Conservation (phyloP, 2,329 filamentous ascomycete genomes). For the Chaetomiaceae sp. region DNA sequence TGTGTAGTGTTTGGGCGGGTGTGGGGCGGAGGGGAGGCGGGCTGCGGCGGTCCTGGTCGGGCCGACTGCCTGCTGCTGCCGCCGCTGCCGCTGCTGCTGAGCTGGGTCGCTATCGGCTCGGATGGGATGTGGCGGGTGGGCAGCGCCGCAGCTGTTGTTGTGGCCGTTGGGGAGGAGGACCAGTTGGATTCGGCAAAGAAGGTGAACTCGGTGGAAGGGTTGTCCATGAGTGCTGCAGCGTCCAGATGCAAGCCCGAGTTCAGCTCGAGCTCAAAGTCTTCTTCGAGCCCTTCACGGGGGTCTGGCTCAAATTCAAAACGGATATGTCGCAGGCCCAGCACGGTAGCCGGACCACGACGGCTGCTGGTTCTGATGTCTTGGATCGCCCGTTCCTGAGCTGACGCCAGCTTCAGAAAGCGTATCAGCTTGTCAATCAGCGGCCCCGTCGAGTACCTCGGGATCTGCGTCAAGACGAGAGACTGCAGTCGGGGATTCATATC, state of each 20-base stretch:
- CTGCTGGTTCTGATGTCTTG: slow-evolving; percentile 24
- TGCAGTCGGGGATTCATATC: slow-evolving; percentile 51
- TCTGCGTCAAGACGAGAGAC: slow-evolving; percentile 46
- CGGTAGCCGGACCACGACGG: slow-evolving; percentile 36
- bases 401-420: slow-evolving; percentile 41
- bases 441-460: slow-evolving; percentile 49
- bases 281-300: slow-evolving; percentile 32
- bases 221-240: slow-evolving; percentile 35
- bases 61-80: slow-evolving; percentile 18
- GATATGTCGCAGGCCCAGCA: slow-evolving; percentile 48
- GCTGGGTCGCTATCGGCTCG: not conserved
- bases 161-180: slow-evolving; percentile 14
- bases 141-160: not conserved
- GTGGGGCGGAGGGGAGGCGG: slow-evolving; percentile 5
- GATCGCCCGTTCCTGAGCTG: slow-evolving; percentile 45
- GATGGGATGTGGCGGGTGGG: not conserved
- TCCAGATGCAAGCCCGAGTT: slow-evolving; percentile 38
- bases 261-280: slow-evolving; percentile 26
- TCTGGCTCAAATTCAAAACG: slow-evolving; percentile 49
- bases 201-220: slow-evolving; percentile 36
- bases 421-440: slow-evolving; percentile 43
- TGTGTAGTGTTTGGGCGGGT: not conserved
- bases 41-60: slow-evolving; percentile 21
- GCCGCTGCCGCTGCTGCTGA: not conserved
- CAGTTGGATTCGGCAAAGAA: slow-evolving; percentile 37